These are phyloP conservation scores for Microstroma glucosiphilum DNA, from an alignment of 1,284 basidiomycete species.

Conservation along the genomic window DNA sequence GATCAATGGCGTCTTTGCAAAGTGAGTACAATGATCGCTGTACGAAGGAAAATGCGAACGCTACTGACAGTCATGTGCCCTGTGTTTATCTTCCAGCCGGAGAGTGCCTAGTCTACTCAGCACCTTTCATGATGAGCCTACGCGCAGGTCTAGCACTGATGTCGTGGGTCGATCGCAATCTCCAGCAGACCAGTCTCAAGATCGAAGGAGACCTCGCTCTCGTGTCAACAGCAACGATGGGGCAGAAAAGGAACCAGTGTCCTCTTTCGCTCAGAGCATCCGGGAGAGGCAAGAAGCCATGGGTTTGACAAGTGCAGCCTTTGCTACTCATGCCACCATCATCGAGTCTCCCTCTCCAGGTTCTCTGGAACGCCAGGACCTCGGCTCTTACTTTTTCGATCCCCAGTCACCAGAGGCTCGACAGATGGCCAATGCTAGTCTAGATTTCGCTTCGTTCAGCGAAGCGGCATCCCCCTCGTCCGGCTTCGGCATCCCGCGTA, in stretches of 20 bases:
- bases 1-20: too few species aligned
- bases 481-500: too few species aligned
- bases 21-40: too few species aligned
- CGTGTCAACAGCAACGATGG: not conserved
- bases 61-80: too few species aligned
- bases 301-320: not conserved
- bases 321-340: constrained; percentile 13
- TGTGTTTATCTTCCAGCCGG: too few species aligned
- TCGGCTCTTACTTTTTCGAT: constrained; percentile 42
- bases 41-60: too few species aligned
- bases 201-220: not conserved
- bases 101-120: not conserved
- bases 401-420: constrained; percentile 38
- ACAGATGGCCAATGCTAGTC: constrained; percentile 1
- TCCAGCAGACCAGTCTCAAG: not conserved
- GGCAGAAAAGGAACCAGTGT: not conserved
- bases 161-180: not conserved
- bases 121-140: not conserved
- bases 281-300: not conserved
- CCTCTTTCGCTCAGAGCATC: not conserved
- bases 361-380: constrained; percentile 22
- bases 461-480: too few species aligned
- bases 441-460: not conserved
- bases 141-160: not conserved
- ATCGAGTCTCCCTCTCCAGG: constrained; percentile 28